Base-by-base conservation (phyloP, 768 basidiomycete genomes). In the Boletellus ananas region DNA sequence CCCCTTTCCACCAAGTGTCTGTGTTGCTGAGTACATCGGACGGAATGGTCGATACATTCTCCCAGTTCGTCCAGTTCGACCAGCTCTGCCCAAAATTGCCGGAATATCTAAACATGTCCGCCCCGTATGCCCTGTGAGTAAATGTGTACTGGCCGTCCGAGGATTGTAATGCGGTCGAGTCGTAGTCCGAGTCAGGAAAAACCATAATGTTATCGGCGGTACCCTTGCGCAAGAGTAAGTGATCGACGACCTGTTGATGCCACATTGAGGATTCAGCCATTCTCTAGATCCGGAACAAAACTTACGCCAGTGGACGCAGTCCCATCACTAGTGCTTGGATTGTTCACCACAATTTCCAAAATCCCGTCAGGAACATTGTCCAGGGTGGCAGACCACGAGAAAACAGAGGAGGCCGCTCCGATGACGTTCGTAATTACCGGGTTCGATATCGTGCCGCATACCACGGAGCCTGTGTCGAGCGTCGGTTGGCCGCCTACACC, bases 21-120 rank as follows among this genome's bases (percentile, higher is more conserved):
- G 55, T 18, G 47, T 63, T 62, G 21, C 68, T 59, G 67, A 94
- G 87, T 11, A 79, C 53, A n/a, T 67, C 69, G 9, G 79, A 63
- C 47, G 85, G 75, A 48, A 95, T 79, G 1, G 71, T 75, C 1
- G 88, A 85, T 17, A 73, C 78, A 47, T 83, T 79, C 69, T 94
- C 88, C 84, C 87, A 95, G 45, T 73, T 72, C 20, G 71, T 70
- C 94, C 94, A 95, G 17, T 76, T 65, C 6, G 88, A 78, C 92
- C 93, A 95, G 57, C 79, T 87, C 63, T 79, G 76, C 9, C 90
- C 92, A 60, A 87, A 95, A 72, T 94, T 85, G 72, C 83, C 81
- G 12, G 90, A 85, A 67, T 92, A 94, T 39, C 94, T 79, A 73
- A 91, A 85, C 74, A 72, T 81, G 54, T 95, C 92, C 16, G 94